Percentiles rank a stretch among this genome's conserved stretches.
phyloP scores from a whole-genome alignment of 371 early-diverging fungal species.

The Apophysomyces ossiformis region DNA sequence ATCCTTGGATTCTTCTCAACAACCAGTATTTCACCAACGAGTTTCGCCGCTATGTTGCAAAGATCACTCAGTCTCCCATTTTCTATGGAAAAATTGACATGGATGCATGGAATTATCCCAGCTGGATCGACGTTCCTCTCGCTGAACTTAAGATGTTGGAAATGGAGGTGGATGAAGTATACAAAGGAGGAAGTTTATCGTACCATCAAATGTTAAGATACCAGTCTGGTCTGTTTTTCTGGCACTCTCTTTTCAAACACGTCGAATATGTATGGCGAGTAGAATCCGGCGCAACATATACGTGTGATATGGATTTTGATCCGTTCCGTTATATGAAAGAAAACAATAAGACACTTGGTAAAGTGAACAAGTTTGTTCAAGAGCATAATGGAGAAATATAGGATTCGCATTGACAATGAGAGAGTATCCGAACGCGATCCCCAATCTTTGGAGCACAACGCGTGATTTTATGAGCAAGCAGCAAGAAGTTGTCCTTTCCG shows the following conservation, averaged over 20 bases:
- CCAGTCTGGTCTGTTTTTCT: slow-evolving; percentile 87
- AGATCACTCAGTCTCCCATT: slow-evolving; percentile 30
- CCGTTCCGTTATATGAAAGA: slow-evolving; percentile 83
- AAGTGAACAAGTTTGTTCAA: neutral
- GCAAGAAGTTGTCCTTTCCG: slow-evolving; percentile 27
- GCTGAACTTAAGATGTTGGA: slow-evolving; percentile 17
- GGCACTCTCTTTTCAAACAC: slow-evolving; percentile 75
- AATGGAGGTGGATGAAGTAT: slow-evolving; percentile 19
- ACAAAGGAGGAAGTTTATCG: slow-evolving; percentile 23
- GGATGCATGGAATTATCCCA: slow-evolving; percentile 49
- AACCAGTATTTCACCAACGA: slow-evolving; percentile 39
- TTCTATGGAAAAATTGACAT: slow-evolving; percentile 51
- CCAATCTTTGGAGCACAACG: slow-evolving; percentile 79
- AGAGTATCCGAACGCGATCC: slow-evolving; percentile 81
- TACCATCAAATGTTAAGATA: slow-evolving; percentile 49
- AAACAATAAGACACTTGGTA: slow-evolving; percentile 79
- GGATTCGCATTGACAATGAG: slow-evolving; percentile 76
- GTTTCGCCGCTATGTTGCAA: slow-evolving; percentile 32
- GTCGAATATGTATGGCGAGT: slow-evolving; percentile 95
- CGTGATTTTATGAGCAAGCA: slow-evolving; percentile 53
- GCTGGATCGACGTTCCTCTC: slow-evolving; percentile 36
- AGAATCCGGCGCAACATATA: slow-evolving; percentile 89
- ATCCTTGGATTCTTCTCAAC: slow-evolving; percentile 57
- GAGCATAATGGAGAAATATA: slow-evolving; percentile 24
- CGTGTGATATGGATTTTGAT: slow-evolving; percentile 87